phyloP scores from a whole-genome alignment of 257 asterid genomes.

The Forsythia suspensa region DNA sequence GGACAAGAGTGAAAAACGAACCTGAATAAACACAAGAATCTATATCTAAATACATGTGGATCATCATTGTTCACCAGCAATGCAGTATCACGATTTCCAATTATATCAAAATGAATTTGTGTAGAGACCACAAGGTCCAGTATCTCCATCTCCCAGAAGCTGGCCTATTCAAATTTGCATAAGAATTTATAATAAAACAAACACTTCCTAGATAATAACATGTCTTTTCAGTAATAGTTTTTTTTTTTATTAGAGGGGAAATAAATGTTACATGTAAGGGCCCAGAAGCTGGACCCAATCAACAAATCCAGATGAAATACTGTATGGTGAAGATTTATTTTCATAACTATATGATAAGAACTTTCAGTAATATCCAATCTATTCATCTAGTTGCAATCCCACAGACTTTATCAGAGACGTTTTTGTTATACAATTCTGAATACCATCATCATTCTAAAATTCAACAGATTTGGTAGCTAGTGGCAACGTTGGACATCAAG shows the following conservation, averaged over 20 bases:
- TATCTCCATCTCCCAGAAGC: conserved; percentile 99
- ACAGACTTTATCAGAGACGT: no score
- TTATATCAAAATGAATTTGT: conserved; percentile 88
- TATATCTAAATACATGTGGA: conserved; percentile 98
- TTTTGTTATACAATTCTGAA: no score
- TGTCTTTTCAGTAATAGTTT: background rate
- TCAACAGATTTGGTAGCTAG: no score
- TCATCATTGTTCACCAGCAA: conserved; percentile 82
- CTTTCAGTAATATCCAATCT: no score
- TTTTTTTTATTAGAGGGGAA: background rate
- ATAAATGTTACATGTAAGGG: background rate
- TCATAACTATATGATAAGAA: background rate
- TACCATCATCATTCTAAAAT: no score
- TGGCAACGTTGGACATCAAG: no score
- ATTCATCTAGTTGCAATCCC: no score
- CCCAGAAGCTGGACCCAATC: background rate
- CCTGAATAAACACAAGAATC: conserved; percentile 98
- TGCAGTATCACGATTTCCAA: conserved; percentile 92
- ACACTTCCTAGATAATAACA: background rate
- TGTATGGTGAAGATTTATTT: background rate
- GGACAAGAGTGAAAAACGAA: conserved; percentile 27
- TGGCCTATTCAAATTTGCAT: conserved; percentile 53
- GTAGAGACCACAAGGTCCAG: conserved; percentile 99
- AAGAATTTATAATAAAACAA: background rate
- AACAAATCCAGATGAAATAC: background rate